Percentiles rank a stretch among this genome's conserved stretches.
Conservation (phyloP, 208 protist genomes). For the Leishmania tropica region DNA sequence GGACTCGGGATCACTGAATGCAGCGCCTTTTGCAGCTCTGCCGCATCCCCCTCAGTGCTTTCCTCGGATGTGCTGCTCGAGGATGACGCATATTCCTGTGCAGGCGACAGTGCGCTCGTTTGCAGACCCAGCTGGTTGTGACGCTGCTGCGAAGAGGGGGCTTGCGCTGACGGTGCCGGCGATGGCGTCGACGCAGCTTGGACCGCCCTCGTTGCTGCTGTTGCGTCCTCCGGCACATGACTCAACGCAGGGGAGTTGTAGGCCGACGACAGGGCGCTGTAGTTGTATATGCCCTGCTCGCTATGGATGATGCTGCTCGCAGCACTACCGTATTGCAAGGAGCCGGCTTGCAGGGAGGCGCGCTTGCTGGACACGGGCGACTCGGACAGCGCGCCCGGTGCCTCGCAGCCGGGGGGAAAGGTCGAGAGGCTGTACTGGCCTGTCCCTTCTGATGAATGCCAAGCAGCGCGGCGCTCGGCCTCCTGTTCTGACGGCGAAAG, state of each 20-base stretch:
- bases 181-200: background rate
- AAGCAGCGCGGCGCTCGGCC: background rate
- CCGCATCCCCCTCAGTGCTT: background rate
- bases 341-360: background rate
- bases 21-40: background rate
- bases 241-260: conserved; percentile 25
- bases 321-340: background rate
- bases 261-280: conserved; percentile 25
- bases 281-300: conserved; percentile 28
- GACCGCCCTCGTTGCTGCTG: background rate
- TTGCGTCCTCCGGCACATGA: conserved; percentile 15
- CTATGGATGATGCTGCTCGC: conserved; percentile 28
- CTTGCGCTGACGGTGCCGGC: background rate
- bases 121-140: conserved; percentile 12
- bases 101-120: background rate
- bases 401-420: background rate
- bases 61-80: conserved; percentile 6
- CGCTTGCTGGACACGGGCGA: conserved; percentile 3
- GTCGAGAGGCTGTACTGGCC: conserved; percentile 5
- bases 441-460: background rate
- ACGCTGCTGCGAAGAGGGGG: background rate
- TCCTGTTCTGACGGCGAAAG: background rate
- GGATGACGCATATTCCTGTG: background rate
- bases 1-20: background rate
- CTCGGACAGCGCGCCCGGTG: background rate